Percentiles rank a stretch among this genome's conserved stretches.
phyloP scores from a whole-genome alignment of 345 rosid genomes.

The Gossypium australe region DNA sequence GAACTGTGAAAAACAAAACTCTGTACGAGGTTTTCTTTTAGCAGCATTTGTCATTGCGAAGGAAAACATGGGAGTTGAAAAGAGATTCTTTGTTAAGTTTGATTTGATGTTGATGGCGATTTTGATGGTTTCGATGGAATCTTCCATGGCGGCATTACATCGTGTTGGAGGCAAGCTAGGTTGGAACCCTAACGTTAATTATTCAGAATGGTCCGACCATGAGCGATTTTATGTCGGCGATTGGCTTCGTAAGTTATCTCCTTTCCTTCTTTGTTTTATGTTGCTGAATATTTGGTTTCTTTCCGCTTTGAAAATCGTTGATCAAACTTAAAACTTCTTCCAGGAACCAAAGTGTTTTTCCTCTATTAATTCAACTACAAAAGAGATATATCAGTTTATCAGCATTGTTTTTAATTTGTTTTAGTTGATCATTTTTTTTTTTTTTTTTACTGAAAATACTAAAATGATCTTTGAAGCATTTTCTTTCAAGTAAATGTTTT shows the following conservation, averaged over 20 bases:
- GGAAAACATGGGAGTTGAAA: not conserved
- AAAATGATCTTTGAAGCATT: too few relatives aligned
- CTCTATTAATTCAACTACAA: too few relatives aligned
- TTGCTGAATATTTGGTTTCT: too few relatives aligned
- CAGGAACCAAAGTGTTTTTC: too few relatives aligned
- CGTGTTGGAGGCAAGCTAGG: constrained; percentile 30
- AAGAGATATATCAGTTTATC: too few relatives aligned
- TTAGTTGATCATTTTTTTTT: too few relatives aligned
- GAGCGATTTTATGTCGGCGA: constrained; percentile 27
- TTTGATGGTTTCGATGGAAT: not conserved
- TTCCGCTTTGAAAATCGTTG: too few relatives aligned
- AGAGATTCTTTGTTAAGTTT: not conserved
- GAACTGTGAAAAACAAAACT: not conserved
- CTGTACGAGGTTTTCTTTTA: not conserved
- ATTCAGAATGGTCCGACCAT: constrained; percentile 28
- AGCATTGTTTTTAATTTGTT: too few relatives aligned
- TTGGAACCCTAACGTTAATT: constrained; percentile 32
- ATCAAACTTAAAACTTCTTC: too few relatives aligned
- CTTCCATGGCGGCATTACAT: constrained; percentile 2
- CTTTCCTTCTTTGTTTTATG: not conserved
- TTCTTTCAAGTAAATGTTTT: too few relatives aligned
- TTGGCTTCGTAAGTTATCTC: constrained; percentile 41
- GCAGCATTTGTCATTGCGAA: not conserved
- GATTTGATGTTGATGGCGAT: not conserved
- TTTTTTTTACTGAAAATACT: too few relatives aligned